phyloP scores from a whole-genome alignment of 1,139 yeast species.

The Geotrichum restrictum region DNA sequence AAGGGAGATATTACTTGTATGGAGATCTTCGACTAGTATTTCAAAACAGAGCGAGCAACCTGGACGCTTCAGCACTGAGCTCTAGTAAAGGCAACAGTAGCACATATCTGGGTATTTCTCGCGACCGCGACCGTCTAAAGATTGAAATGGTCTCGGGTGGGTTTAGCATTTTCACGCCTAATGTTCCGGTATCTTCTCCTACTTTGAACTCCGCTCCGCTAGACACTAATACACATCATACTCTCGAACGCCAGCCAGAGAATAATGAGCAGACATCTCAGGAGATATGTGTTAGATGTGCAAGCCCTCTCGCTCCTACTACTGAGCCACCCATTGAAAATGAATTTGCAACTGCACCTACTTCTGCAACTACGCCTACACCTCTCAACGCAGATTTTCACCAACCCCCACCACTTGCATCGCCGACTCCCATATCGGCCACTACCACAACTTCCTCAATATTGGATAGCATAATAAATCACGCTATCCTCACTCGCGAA shows the following conservation, averaged over 20 bases:
- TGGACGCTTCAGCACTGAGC: constrained; percentile 1
- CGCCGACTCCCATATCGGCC: background rate
- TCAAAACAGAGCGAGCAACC: constrained; percentile 33
- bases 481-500: constrained; percentile 10
- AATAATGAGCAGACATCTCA: background rate
- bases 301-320: background rate
- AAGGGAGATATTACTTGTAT: constrained; percentile 38
- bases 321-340: background rate
- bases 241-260: background rate
- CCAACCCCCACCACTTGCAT: background rate
- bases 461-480: background rate
- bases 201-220: background rate
- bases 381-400: too few species aligned
- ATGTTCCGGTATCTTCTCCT: background rate
- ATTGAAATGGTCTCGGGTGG: constrained; percentile 12
- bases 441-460: background rate
- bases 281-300: background rate
- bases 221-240: background rate
- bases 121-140: constrained; percentile 2
- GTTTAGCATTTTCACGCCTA: background rate
- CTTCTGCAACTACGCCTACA: too few species aligned
- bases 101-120: constrained; percentile 10
- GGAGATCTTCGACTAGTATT: constrained; percentile 42
- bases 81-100: background rate
- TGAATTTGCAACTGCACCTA: too few species aligned